A percentile compares a stretch with the other conserved stretches of the same genome.
phyloP scores from a whole-genome alignment of 441 rosid species.

The Jatropha podagrica region DNA sequence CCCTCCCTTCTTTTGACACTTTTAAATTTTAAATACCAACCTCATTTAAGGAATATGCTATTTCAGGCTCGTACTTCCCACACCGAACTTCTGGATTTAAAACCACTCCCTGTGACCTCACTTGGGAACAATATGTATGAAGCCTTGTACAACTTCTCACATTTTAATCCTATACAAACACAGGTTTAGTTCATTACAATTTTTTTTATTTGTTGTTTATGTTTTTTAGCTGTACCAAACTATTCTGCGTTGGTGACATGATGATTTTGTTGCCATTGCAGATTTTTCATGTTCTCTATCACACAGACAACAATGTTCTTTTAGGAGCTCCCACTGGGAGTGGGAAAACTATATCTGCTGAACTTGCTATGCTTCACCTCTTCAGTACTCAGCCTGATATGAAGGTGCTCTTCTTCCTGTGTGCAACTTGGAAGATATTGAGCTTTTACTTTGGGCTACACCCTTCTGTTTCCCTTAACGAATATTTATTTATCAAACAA shows the following conservation, averaged over 20 bases:
- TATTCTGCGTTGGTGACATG: constrained; percentile 20
- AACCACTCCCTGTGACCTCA: constrained; percentile 92
- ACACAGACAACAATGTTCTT: constrained; percentile 89
- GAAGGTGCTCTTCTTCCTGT: constrained; percentile 58
- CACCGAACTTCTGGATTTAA: constrained; percentile 95
- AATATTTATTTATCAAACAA: background rate
- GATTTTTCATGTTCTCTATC: constrained; percentile 90
- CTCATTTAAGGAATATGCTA: constrained; percentile 27
- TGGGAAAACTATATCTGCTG: constrained; percentile 99
- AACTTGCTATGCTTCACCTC: constrained; percentile 97
- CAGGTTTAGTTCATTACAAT: constrained; percentile 57
- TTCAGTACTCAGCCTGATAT: constrained; percentile 96
- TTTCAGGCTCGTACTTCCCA: constrained; percentile 79
- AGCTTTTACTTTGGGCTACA: background rate
- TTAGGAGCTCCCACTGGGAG: constrained; percentile 99
- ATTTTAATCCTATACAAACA: constrained; percentile 98
- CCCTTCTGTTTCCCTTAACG: no score
- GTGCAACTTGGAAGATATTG: constrained; percentile 1
- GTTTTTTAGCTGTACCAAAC: constrained; percentile 9
- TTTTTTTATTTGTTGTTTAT: constrained; percentile 18
- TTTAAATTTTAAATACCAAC: constrained; percentile 21
- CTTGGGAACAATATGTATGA: constrained; percentile 72
- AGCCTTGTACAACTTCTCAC: constrained; percentile 88
- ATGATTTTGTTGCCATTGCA: constrained; percentile 43
- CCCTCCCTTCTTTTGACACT: background rate